Percentiles rank a stretch among this genome's conserved stretches.
These are phyloP conservation scores for Debaryomyces psychrophilus DNA, from an alignment of 1,139 yeast genomes.

Conservation along the genomic window DNA sequence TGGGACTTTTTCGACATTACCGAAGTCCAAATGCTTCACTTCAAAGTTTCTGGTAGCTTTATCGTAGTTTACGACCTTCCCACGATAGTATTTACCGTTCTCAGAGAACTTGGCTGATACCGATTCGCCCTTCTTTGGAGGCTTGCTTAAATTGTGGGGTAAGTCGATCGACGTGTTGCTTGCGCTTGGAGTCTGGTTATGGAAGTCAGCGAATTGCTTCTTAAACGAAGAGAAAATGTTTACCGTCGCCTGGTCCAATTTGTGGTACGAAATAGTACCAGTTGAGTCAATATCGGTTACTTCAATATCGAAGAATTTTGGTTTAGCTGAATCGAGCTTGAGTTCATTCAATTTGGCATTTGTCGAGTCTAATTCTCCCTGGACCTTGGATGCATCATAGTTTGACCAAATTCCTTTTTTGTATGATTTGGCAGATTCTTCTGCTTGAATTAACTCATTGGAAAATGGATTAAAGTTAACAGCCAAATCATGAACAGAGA, in stretches of 20 bases:
- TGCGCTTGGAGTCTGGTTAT: conserved; percentile 43
- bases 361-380: conserved; percentile 28
- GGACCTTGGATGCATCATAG: conserved; percentile 45
- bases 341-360: conserved; percentile 24
- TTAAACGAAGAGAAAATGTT: conserved; percentile 46
- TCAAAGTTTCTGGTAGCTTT: conserved; percentile 48
- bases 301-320: conserved; percentile 63
- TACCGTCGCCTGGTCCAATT: conserved; percentile 39
- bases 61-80: conserved; percentile 55
- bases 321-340: conserved; percentile 35
- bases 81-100: conserved; percentile 64
- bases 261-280: conserved; percentile 61
- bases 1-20: conserved; percentile 56
- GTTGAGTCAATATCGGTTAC: conserved; percentile 53
- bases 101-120: conserved; percentile 62
- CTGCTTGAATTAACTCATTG: conserved; percentile 59
- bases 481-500: conserved; percentile 66
- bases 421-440: conserved; percentile 57
- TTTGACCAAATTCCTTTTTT: conserved; percentile 70
- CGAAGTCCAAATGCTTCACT: conserved; percentile 68
- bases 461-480: conserved; percentile 60
- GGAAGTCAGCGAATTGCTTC: conserved; percentile 49
- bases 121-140: conserved; percentile 59
- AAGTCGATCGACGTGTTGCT: conserved; percentile 43
- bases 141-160: conserved; percentile 46